These are phyloP conservation scores for Anthracocystis walkeri DNA, from an alignment of 1,284 basidiomycete genomes.

Conservation along the genomic window DNA sequence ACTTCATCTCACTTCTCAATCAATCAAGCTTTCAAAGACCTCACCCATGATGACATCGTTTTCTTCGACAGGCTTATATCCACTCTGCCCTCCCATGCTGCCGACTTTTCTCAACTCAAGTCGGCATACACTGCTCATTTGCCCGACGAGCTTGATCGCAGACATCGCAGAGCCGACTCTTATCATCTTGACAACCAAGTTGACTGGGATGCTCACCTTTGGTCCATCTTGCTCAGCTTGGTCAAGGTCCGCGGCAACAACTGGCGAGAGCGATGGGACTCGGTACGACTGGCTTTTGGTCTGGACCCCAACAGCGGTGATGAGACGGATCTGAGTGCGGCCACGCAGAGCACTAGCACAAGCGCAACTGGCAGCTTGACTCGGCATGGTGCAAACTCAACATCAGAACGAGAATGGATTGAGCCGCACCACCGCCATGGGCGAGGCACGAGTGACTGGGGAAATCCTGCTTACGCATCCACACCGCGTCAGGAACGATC, in stretches of 20 bases:
- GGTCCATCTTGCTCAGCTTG: slow-evolving; percentile 63
- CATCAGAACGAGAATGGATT: not conserved
- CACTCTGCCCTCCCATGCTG: slow-evolving; percentile 39
- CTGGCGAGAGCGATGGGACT: slow-evolving; percentile 67
- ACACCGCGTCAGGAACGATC: slow-evolving; percentile 6
- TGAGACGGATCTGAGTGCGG: slow-evolving; percentile 23
- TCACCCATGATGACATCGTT: slow-evolving; percentile 49
- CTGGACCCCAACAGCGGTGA: slow-evolving; percentile 55
- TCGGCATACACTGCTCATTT: slow-evolving; percentile 50
- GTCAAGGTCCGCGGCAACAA: slow-evolving; percentile 61
- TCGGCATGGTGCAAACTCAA: not conserved
- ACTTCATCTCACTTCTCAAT: slow-evolving; percentile 45
- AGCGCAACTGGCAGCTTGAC: slow-evolving; percentile 8
- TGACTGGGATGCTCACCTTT: slow-evolving; percentile 60
- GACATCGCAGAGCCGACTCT: not conserved
- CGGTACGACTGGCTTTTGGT: slow-evolving; percentile 61
- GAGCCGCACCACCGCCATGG: not conserved
- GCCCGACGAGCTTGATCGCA: slow-evolving; percentile 20
- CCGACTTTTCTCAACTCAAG: slow-evolving; percentile 63
- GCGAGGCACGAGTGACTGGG: not conserved
- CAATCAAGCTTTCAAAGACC: slow-evolving; percentile 37
- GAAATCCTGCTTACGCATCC: not conserved
- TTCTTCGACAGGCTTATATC: slow-evolving; percentile 64
- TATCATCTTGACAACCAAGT: not conserved
- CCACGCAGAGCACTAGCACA: slow-evolving; percentile 17